Evolutionary conservation across 257 asterid genomes (phyloP).

Genomic region (Nicotiana otophora): DNA sequence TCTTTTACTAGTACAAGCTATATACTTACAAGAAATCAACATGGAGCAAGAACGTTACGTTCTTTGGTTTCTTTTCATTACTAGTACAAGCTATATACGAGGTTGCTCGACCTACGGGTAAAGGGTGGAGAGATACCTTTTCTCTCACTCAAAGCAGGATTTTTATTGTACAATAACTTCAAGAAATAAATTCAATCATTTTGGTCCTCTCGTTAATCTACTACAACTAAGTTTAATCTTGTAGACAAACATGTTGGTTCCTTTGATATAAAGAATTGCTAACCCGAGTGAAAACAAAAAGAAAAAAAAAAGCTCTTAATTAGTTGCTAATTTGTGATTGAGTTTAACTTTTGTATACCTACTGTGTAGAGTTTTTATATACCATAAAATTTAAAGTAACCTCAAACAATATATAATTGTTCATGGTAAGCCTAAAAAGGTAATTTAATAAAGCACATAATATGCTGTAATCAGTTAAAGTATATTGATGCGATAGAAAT

Average conservation of each 20-base stretch:
- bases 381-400: background rate
- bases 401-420: background rate
- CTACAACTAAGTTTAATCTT: background rate
- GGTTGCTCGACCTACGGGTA: background rate
- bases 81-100: too few relatives aligned
- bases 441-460: background rate
- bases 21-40: background rate
- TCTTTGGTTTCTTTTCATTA: background rate
- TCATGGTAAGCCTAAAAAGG: background rate
- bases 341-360: background rate
- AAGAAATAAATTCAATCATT: background rate
- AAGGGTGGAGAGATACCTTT: background rate
- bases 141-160: background rate
- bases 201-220: background rate
- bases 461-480: background rate
- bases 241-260: background rate
- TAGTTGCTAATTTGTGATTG: background rate
- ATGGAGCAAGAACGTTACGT: background rate
- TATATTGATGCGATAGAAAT: background rate
- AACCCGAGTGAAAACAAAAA: background rate
- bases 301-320: background rate
- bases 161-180: background rate
- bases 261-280: background rate
- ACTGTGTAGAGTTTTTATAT: too few relatives aligned
- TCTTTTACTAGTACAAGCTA: background rate